Base-by-base conservation (phyloP, 2,329 filamentous ascomycete species). In the Xylariales sp. region DNA sequence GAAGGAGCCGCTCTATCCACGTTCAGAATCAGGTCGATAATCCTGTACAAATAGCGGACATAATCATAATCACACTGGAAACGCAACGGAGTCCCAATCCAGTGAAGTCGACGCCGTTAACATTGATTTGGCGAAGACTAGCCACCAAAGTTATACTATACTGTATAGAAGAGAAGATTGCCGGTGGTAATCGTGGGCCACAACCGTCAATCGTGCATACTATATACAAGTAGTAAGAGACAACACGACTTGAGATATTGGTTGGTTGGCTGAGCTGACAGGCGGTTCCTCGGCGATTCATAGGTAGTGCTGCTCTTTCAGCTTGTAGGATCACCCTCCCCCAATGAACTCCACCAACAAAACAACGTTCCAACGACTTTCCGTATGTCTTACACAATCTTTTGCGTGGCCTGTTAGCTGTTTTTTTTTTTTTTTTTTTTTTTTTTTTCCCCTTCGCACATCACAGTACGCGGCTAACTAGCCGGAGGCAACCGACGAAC, bases 281-380 rank as follows among this genome's bases (percentile, higher is more conserved):
- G 71, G 70, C 70, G 71, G 67, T 70, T 74, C 67, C 70, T 75
- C 70, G 73, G 71, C 66, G 67, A 61, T 67, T 74, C 64, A 68
- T 14, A 56, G 53, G 18, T 61, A 68, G 69, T 67, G 58, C 70
- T 64, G 36, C 62, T 34, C 52, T 64, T 71, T 73, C 73, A 74
- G 71, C 72, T 74, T 48, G 53, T 34, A 45, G 67, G 67, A 74
- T 70, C 65, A 45, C 65, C 30, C 56, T 39, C 55, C 34, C 58
- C 23, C 34, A 23, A n/a, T 32, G 28, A 53, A 49, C 50, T 45
- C 56, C 62, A 59, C 62, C 41, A 49, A 34, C 54, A 46, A 55
- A 23, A 41, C 36, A 14, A 50, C 32, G 50, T 8, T 61, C 23
- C 23, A 41, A 43, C 56, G 32, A 50, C 32, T 49, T n/a, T 49